Conservation (phyloP, 2,329 filamentous ascomycete genomes). For the Aureobasidium leucospermi region DNA sequence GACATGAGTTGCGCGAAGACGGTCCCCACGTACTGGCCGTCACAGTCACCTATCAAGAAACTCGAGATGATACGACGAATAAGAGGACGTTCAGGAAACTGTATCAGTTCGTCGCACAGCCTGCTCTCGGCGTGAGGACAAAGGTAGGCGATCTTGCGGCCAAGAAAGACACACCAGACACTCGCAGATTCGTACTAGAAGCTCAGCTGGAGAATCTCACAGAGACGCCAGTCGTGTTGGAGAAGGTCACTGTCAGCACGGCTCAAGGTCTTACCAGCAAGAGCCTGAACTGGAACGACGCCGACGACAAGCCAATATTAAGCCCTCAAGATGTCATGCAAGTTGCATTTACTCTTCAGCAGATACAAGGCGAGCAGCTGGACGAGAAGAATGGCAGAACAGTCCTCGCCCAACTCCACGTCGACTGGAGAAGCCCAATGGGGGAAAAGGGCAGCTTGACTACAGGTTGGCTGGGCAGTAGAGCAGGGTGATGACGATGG, state of each 20-base stretch:
- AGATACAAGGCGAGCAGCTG: conserved; percentile 41
- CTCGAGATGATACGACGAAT: conserved; percentile 42
- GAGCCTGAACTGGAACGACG: conserved; percentile 26
- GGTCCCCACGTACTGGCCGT: conserved; percentile 90
- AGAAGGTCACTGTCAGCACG: conserved; percentile 38
- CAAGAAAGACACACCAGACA: conserved; percentile 35
- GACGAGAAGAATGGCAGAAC: conserved; percentile 42
- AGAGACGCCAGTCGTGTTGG: conserved; percentile 72
- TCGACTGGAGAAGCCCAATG: conserved; percentile 86
- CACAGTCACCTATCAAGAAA: conserved; percentile 87
- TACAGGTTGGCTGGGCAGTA: conserved; percentile 59
- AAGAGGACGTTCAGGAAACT: conserved; percentile 86
- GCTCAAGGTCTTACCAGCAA: conserved; percentile 22
- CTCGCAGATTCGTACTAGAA: conserved; percentile 66
- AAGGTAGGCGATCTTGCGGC: conserved; percentile 61
- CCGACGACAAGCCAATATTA: conserved; percentile 37
- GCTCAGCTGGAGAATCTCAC: conserved; percentile 94
- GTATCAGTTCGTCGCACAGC: conserved; percentile 93
- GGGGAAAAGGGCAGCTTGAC: conserved; percentile 81
- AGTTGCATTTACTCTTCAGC: conserved; percentile 55
- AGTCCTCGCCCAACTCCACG: conserved; percentile 71
- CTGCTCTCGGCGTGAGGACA: conserved; percentile 80
- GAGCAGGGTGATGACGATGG: background rate
- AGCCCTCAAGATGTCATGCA: conserved; percentile 58
- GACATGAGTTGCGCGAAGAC: conserved; percentile 86